Conservation (phyloP, 306 rosid genomes). For the Vigna trinervia region DNA sequence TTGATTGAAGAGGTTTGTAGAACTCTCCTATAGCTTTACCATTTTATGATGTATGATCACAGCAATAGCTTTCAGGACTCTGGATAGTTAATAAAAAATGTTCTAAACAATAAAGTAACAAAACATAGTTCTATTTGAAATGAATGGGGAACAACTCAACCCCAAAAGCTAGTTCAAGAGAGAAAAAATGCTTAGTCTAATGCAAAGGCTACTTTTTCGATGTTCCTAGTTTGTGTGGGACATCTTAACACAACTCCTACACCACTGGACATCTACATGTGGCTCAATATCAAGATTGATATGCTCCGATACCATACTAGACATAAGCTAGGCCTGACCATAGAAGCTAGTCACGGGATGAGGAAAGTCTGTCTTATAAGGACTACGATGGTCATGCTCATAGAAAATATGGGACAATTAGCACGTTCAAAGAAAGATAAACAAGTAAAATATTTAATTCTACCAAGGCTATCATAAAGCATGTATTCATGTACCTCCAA, state of each 20-base stretch:
- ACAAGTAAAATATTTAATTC: slow-evolving; percentile 14
- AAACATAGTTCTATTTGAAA: slow-evolving; percentile 17
- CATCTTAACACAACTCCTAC: not conserved
- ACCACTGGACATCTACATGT: not conserved
- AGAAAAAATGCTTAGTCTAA: not conserved
- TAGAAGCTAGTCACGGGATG: not conserved
- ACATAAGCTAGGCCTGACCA: not conserved
- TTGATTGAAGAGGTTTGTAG: not conserved
- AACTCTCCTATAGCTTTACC: not conserved
- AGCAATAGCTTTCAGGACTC: not conserved
- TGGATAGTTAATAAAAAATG: not conserved
- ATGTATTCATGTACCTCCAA: slow-evolving; percentile 69
- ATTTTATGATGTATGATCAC: not conserved
- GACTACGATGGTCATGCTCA: not conserved
- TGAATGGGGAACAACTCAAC: not conserved
- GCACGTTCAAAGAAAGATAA: slow-evolving; percentile 21
- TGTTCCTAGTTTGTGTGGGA: not conserved
- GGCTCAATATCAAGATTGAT: not conserved
- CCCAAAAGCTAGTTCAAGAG: not conserved
- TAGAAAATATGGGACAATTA: not conserved
- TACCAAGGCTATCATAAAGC: slow-evolving; percentile 17
- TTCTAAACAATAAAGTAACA: slow-evolving; percentile 11
- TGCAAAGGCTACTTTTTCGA: not conserved
- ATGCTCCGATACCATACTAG: not conserved
- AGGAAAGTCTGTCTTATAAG: not conserved